phyloP scores from a whole-genome alignment of 306 rosid genomes.

The Cucumis sativus region DNA sequence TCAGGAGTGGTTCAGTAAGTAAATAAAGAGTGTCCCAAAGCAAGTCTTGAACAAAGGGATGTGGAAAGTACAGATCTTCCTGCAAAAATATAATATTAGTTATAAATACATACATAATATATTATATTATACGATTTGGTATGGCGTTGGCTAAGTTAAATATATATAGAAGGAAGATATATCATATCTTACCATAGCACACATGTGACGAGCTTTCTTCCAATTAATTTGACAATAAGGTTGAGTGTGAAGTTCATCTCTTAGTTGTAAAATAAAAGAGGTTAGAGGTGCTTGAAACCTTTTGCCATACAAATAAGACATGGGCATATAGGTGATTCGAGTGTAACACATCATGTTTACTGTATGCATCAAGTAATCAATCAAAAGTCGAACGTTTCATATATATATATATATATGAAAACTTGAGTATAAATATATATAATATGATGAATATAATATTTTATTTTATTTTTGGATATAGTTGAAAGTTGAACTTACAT shows the following conservation, averaged over 20 bases:
- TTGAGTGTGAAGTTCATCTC: constrained; percentile 17
- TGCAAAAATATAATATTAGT: background rate
- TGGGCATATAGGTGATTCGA: constrained; percentile 11
- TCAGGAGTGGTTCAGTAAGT: constrained; percentile 11
- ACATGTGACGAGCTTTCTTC: constrained; percentile 13
- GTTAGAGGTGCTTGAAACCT: constrained; percentile 10
- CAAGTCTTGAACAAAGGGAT: constrained; percentile 9
- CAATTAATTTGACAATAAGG: constrained; percentile 4
- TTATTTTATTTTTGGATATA: background rate
- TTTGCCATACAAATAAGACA: constrained; percentile 11
- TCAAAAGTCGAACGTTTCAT: no score
- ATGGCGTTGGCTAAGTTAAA: no score
- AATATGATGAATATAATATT: background rate
- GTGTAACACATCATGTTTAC: constrained; percentile 20
- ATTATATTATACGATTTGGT: no score
- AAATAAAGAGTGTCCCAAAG: constrained; percentile 14
- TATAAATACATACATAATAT: no score
- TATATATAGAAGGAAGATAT: no score
- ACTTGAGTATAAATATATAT: no score
- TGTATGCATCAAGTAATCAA: background rate
- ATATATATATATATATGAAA: no score
- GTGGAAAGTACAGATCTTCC: constrained; percentile 13
- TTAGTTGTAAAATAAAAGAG: constrained; percentile 2
- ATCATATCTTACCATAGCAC: constrained; percentile 3
- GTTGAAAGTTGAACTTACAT: background rate